Evolutionary conservation across 1,284 basidiomycete genomes (phyloP).

Genomic region (Ganoderma meredithae): DNA sequence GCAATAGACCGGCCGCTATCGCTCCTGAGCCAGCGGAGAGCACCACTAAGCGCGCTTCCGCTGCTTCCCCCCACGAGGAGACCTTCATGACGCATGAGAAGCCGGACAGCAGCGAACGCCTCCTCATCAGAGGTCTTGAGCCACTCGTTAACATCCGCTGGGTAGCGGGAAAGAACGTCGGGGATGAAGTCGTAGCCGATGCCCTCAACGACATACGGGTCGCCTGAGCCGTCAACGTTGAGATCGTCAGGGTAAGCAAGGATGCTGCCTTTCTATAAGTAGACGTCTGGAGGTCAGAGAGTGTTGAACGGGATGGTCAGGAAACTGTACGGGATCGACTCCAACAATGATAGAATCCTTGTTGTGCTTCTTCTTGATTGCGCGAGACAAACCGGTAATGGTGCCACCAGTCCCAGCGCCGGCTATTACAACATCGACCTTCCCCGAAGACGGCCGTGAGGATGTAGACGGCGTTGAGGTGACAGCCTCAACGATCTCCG

Average conservation of each 20-base stretch:
- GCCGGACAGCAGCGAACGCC: slow-evolving; percentile 79
- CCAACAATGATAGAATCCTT: slow-evolving; percentile 79
- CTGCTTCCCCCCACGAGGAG: slow-evolving; percentile 93
- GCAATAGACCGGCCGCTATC: slow-evolving; percentile 75
- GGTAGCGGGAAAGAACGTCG: slow-evolving; percentile 72
- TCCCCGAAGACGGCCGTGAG: slow-evolving; percentile 64
- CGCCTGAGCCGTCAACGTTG: slow-evolving; percentile 56
- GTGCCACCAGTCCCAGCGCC: slow-evolving; percentile 97
- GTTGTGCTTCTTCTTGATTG: slow-evolving; percentile 83
- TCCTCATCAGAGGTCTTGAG: slow-evolving; percentile 87
- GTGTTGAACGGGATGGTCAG: neutral
- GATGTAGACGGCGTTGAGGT: slow-evolving; percentile 66
- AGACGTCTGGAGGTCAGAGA: slow-evolving; percentile 10
- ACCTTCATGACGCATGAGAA: slow-evolving; percentile 89
- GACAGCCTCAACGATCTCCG: slow-evolving; percentile 87
- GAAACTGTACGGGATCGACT: slow-evolving; percentile 83
- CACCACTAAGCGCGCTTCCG: slow-evolving; percentile 84
- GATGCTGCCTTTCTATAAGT: slow-evolving; percentile 81
- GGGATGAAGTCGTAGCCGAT: slow-evolving; percentile 96
- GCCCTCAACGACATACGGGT: slow-evolving; percentile 87
- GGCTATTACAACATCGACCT: slow-evolving; percentile 87
- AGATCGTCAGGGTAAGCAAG: slow-evolving; percentile 74
- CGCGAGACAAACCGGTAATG: slow-evolving; percentile 86
- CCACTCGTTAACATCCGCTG: slow-evolving; percentile 74
- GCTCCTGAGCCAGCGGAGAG: slow-evolving; percentile 80